Percentiles rank a stretch among this genome's conserved stretches.
Evolutionary conservation across 805 yeast species (phyloP).

Genomic region (Starmerella riodocensis): DNA sequence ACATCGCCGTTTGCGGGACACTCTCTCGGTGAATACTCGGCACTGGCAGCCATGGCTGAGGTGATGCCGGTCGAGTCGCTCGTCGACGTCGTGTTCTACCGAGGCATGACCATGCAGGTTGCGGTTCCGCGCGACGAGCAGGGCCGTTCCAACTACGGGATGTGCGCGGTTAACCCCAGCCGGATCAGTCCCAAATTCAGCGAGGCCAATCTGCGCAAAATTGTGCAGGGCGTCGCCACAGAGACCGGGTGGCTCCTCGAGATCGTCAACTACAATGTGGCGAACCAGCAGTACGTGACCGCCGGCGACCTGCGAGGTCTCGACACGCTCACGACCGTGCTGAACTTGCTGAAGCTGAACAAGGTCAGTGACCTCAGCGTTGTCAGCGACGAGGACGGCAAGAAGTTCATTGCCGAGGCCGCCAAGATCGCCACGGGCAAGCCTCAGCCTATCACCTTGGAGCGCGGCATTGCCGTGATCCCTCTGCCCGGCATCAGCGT

Average conservation of each 20-base stretch:
- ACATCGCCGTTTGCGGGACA: slow-evolving; percentile 97
- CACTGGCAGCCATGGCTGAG: slow-evolving; percentile 90
- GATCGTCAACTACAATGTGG: slow-evolving; percentile 96
- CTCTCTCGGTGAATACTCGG: slow-evolving; percentile 97
- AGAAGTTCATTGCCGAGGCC: slow-evolving; percentile 78
- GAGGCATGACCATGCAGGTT: slow-evolving; percentile 99
- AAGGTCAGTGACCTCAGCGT: slow-evolving; percentile 77
- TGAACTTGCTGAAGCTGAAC: slow-evolving; percentile 85
- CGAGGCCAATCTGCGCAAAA: slow-evolving; percentile 88
- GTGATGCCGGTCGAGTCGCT: slow-evolving; percentile 97
- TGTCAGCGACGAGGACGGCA: slow-evolving; percentile 74
- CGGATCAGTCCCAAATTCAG: slow-evolving; percentile 78
- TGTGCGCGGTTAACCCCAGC: slow-evolving; percentile 97
- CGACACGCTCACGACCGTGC: slow-evolving; percentile 82
- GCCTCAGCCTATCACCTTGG: slow-evolving; percentile 92
- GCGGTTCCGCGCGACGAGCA: slow-evolving; percentile 94
- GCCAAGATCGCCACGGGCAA: slow-evolving; percentile 68
- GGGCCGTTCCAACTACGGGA: slow-evolving; percentile 97
- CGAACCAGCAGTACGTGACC: slow-evolving; percentile 94
- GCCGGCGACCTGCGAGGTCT: slow-evolving; percentile 97
- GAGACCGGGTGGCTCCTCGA: slow-evolving; percentile 90
- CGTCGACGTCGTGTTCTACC: slow-evolving; percentile 95
- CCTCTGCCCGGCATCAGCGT: slow-evolving; percentile 99
- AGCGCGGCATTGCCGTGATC: slow-evolving; percentile 96
- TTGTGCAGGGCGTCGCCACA: slow-evolving; percentile 72